Base-by-base conservation (phyloP, 306 rosid species). In the Cucumis cinereus region DNA sequence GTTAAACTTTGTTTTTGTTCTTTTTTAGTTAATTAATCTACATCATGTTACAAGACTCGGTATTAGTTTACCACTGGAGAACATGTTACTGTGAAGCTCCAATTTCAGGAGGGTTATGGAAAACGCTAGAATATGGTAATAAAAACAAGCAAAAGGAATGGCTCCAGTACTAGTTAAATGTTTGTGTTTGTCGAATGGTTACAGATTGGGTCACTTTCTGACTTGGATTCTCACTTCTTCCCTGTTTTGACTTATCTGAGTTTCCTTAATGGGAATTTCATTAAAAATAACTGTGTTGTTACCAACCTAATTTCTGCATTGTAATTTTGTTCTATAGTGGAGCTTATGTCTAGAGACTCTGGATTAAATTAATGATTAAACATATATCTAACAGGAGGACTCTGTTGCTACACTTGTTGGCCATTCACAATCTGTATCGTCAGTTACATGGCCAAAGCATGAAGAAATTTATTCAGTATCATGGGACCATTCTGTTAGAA, bases 351-450 rank as follows among this genome's bases (percentile, higher is more conserved):
- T 24, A 8, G 50, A 12, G 16, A 45, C 52, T 45, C 52, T 26
- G 57, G 13, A 45, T 47, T 69, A 15, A 69, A 26, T 69, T 15
- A 23, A 13, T 45, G 9, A 13, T 26, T 41, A 71, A 15, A 28
- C 22, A 45, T 45, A 6, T 23, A 45, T 71, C 35, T 43, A 45
- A 53, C 56, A 94, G 96, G 99, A 90, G 49, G 90, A 84, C 71
- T 88, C 97, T 57, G 77, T 81, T 53, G 82, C 96, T 76, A 85
- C 99, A 68, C 90, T 94, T 56, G 90, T 81, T 55, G 97, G 96
- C 70, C 99, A 90, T 84, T 85, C 95, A n/a, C 99, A 94, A 82
- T 87, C 88, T 3, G 96, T 94, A 30, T 92, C 97, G 78, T 78
- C 96, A 30, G 95, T 94, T 59, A 86, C 82, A 70, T 94, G 97